Conservation (phyloP, 2,329 filamentous ascomycete genomes). For the Daldinia eschscholtzii region DNA sequence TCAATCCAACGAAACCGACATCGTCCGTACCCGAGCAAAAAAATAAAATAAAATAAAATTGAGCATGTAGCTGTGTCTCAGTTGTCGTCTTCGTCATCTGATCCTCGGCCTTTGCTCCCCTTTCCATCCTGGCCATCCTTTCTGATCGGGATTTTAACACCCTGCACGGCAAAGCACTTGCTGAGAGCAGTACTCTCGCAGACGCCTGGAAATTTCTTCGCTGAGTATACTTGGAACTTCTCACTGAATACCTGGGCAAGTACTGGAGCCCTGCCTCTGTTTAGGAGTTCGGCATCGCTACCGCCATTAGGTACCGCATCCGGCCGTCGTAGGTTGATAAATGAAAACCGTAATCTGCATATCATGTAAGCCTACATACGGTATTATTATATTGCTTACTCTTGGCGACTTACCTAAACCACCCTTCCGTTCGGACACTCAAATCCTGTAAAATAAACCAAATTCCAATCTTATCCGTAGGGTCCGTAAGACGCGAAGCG, state of each 20-base stretch:
- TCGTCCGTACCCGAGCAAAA: conserved; percentile 12
- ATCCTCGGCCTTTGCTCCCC: conserved; percentile 58
- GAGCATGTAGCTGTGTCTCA: background rate
- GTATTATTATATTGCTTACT: background rate
- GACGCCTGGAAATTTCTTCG: conserved; percentile 98
- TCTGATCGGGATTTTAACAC: conserved; percentile 95
- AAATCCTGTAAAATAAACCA: conserved; percentile 98
- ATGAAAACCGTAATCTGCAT: conserved; percentile 73
- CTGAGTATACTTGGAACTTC: conserved; percentile 91
- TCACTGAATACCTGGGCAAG: conserved; percentile 89
- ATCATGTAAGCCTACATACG: conserved; percentile 25
- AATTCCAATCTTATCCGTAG: conserved; percentile 83
- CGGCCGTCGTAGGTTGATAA: conserved; percentile 82
- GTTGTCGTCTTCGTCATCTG: conserved; percentile 67
- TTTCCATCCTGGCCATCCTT: conserved; percentile 76
- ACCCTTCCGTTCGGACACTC: conserved; percentile 91
- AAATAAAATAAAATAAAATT: no score
- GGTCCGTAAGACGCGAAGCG: conserved; percentile 85
- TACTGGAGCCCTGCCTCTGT: conserved; percentile 82
- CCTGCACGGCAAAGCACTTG: conserved; percentile 92
- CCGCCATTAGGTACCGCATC: conserved; percentile 53
- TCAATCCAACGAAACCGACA: conserved; percentile 22
- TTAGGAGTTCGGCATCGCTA: conserved; percentile 66
- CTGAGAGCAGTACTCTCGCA: conserved; percentile 93
- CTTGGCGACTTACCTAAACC: conserved; percentile 77